Evolutionary conservation across 805 yeast genomes (phyloP).

Genomic region (Candida tammaniensis): DNA sequence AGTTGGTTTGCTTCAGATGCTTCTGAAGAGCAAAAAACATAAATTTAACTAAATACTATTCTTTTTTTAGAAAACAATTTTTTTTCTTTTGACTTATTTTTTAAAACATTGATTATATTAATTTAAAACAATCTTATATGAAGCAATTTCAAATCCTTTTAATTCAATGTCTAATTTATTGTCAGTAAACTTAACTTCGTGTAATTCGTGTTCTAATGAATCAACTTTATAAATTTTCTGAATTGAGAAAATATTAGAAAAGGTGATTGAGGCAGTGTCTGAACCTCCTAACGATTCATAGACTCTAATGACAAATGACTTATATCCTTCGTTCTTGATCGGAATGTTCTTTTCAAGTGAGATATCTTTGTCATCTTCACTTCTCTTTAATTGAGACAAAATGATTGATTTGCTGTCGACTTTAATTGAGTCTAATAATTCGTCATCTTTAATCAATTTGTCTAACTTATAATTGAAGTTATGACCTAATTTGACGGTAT

Average conservation of each 20-base stretch:
- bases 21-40: too few species aligned
- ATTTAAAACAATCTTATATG: conserved; percentile 48
- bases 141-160: conserved; percentile 78
- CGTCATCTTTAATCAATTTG: conserved; percentile 4
- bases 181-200: conserved; percentile 28
- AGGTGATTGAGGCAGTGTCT: conserved; percentile 48
- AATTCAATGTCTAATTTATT: conserved; percentile 34
- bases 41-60: too few species aligned
- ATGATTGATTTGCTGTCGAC: conserved; percentile 59
- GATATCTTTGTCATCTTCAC: conserved; percentile 73
- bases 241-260: conserved; percentile 38
- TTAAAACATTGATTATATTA: too few species aligned
- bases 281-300: conserved; percentile 88
- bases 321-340: conserved; percentile 40
- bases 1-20: too few species aligned
- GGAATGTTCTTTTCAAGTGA: conserved; percentile 46
- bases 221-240: conserved; percentile 52
- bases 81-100: too few species aligned
- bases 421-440: conserved; percentile 19
- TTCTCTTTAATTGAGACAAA: conserved; percentile 77
- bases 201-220: conserved; percentile 53
- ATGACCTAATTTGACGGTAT: conserved; percentile 71
- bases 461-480: conserved; percentile 63
- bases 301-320: conserved; percentile 60
- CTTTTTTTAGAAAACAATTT: too few species aligned